Percentiles rank a stretch among this genome's conserved stretches.
These are phyloP conservation scores for Camellia granthamiana DNA, from an alignment of 148 eudicot genomes.

Conservation along the genomic window DNA sequence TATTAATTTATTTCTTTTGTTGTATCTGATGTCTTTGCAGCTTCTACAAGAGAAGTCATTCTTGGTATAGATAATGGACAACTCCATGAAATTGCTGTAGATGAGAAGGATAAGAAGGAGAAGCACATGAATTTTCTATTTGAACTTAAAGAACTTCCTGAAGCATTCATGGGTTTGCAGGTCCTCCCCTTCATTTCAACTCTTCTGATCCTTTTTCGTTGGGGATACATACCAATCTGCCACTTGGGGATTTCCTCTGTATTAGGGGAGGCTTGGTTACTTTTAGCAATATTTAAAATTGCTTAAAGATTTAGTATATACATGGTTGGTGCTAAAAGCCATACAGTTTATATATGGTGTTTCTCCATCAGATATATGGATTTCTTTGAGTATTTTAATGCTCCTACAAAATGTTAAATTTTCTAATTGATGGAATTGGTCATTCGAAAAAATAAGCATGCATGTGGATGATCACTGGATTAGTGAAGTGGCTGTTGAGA, in stretches of 20 bases:
- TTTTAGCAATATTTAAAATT: neutral
- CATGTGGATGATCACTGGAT: neutral
- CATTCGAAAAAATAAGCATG: neutral
- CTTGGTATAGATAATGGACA: neutral
- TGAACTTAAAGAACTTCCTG: conserved; percentile 83
- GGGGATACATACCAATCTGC: conserved; percentile 2
- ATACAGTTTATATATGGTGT: neutral
- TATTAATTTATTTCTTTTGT: no score
- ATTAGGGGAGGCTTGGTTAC: neutral
- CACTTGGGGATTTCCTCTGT: conserved; percentile 3
- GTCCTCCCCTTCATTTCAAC: conserved; percentile 25
- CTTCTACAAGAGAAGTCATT: no score
- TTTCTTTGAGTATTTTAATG: neutral
- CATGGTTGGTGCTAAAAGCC: neutral
- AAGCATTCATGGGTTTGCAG: conserved; percentile 91
- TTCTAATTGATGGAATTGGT: neutral
- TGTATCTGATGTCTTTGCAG: no score
- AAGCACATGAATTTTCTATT: conserved; percentile 81
- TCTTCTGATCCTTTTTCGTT: neutral
- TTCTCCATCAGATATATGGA: neutral
- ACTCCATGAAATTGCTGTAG: conserved; percentile 85
- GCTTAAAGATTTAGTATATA: neutral
- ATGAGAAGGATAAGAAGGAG: conserved; percentile 96
- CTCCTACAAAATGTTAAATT: neutral
- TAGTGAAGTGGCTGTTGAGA: neutral